phyloP scores from a whole-genome alignment of 257 asterid genomes.

The Cruciata laevipes region DNA sequence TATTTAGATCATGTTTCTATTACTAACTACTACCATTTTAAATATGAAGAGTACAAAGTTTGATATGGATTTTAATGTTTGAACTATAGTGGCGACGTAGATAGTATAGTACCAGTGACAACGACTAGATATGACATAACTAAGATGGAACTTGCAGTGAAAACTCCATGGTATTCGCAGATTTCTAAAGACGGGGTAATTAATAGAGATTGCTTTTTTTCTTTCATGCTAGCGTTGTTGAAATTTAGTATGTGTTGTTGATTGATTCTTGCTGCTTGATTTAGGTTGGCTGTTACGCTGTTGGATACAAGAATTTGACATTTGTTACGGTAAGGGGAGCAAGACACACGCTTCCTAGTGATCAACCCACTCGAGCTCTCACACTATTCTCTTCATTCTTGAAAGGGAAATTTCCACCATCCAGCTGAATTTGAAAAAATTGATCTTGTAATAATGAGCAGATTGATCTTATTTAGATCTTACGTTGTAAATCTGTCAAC shows the following conservation, averaged over 20 bases:
- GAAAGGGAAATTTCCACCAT: neutral
- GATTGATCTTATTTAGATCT: too few species aligned
- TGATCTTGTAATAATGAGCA: neutral
- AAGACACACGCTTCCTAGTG: slow-evolving; percentile 32
- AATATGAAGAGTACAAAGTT: too few species aligned
- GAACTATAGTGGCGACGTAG: slow-evolving; percentile 17
- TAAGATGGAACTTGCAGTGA: neutral
- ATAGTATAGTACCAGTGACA: slow-evolving; percentile 5
- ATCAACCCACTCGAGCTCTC: slow-evolving; percentile 29
- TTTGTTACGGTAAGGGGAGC: slow-evolving; percentile 35
- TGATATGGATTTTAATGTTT: too few species aligned
- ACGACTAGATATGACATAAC: slow-evolving; percentile 8
- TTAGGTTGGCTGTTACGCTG: slow-evolving; percentile 39
- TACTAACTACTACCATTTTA: too few species aligned
- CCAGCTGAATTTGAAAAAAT: neutral
- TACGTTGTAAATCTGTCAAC: too few species aligned
- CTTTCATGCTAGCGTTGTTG: neutral
- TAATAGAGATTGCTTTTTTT: too few species aligned
- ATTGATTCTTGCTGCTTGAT: neutral
- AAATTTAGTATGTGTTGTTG: neutral
- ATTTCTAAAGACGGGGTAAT: slow-evolving; percentile 4
- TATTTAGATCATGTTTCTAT: too few species aligned
- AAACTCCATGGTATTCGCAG: slow-evolving; percentile 17
- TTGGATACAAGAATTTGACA: slow-evolving; percentile 31
- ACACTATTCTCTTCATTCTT: slow-evolving; percentile 29